Base-by-base conservation (phyloP, 345 rosid genomes). In the Trapa bicornis region DNA sequence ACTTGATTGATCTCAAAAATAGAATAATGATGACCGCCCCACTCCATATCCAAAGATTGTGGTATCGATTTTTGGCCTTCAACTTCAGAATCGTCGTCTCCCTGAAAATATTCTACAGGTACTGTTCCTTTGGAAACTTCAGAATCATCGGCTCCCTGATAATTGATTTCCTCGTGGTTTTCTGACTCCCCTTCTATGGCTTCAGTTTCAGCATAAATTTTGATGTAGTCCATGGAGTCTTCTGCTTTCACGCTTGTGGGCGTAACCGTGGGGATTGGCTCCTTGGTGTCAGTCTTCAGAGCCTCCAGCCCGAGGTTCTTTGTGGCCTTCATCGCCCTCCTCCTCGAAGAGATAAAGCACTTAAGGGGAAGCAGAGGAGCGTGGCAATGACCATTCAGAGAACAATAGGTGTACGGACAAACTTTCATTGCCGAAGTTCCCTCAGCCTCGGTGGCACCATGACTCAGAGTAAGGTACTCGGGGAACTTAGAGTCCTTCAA, bases 301-400 rank as follows among this genome's bases (percentile, higher is more conserved):
- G 60, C 76, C 79, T 62, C 88, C 70, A 53, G 67, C 60, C 79
- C 86, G 60, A 70, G 61, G 70, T 77, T 76, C 77, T 75, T 90
- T 71, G 86, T 89, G 11, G 79, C 65, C 82, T 86, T 88, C 80
- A 90, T 43, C 36, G 80, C 74, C 35, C 77, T 79, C 66, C 97
- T 85, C 78, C 82, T 84, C 9, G 86, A 76, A 15, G 85, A 83
- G 71, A 94, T 72, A 80, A 90, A 91, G 76, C 81, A 72, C 80
- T 83, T 90, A 68, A 94, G 71, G 43, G 97, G 97, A 65, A 87
- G 89, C 78, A 74, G 73, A 75, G 83, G 90, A 41, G 78, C 42
- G 68, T 85, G 97, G 48, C 73, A 84, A 81, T 88, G 99, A 33
- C 96, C 96, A 37, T 94, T 94, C 29, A 94, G 94, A 62, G 99